Evolutionary conservation across 1,139 yeast species (phyloP).

Genomic region (Scheffersomyces illinoinensis): DNA sequence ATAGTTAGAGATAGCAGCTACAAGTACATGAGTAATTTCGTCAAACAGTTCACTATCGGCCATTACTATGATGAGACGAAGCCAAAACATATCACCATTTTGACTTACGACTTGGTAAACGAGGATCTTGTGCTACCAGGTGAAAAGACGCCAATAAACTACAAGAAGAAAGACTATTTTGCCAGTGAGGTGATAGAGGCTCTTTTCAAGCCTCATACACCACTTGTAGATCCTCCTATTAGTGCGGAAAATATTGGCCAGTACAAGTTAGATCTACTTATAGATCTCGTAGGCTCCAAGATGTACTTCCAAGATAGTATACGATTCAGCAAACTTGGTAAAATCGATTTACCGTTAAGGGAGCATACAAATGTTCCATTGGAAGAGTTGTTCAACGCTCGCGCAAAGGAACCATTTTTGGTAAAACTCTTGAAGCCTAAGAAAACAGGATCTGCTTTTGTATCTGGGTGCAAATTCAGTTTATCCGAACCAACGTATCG

Average conservation of each 20-base stretch:
- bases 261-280: slow-evolving; percentile 37
- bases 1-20: slow-evolving; percentile 30
- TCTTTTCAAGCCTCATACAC: slow-evolving; percentile 23
- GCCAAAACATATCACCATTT: slow-evolving; percentile 22
- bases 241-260: slow-evolving; percentile 21
- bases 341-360: slow-evolving; percentile 33
- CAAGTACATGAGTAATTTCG: slow-evolving; percentile 23
- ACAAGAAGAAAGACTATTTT: slow-evolving; percentile 42
- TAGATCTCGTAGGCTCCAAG: slow-evolving; percentile 45
- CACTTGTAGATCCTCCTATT: slow-evolving; percentile 21
- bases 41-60: slow-evolving; percentile 21
- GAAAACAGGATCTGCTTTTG: slow-evolving; percentile 27
- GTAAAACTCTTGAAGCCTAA: slow-evolving; percentile 43
- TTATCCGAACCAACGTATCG: slow-evolving; percentile 35
- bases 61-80: slow-evolving; percentile 22
- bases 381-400: slow-evolving; percentile 27
- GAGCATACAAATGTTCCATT: slow-evolving; percentile 23
- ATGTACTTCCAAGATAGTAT: slow-evolving; percentile 36
- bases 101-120: slow-evolving; percentile 37
- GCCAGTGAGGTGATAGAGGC: slow-evolving; percentile 42
- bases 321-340: slow-evolving; percentile 31
- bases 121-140: slow-evolving; percentile 41
- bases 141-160: slow-evolving; percentile 34
- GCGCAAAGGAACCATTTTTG: slow-evolving; percentile 35
- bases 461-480: slow-evolving; percentile 40